Evolutionary conservation across 495 filamentous ascomycete species (phyloP).

Genomic region (Endocarpon pusillum): DNA sequence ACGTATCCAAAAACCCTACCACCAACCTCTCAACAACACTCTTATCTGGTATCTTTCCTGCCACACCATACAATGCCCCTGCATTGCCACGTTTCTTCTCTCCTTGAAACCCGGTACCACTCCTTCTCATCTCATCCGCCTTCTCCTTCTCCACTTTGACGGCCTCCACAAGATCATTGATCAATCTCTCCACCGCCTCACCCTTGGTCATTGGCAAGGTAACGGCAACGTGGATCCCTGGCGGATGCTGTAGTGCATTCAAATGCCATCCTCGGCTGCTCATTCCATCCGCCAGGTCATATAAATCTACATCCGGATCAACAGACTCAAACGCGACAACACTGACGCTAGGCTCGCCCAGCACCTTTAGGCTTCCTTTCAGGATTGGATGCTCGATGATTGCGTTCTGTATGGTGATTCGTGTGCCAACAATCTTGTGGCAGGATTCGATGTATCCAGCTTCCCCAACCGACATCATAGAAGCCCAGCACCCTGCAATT

Average conservation of each 20-base stretch:
- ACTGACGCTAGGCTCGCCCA: constrained; percentile 75
- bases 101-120: constrained; percentile 24
- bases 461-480: constrained; percentile 74
- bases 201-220: constrained; percentile 69
- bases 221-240: constrained; percentile 94
- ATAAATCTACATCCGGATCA: constrained; percentile 51
- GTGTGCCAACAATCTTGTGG: constrained; percentile 69
- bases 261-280: constrained; percentile 78
- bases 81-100: constrained; percentile 43
- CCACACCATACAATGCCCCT: constrained; percentile 85
- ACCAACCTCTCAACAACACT: constrained; percentile 82
- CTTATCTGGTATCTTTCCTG: constrained; percentile 88
- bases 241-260: constrained; percentile 79
- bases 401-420: constrained; percentile 67
- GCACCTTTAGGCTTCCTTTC: constrained; percentile 51
- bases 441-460: constrained; percentile 76
- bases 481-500: constrained; percentile 88
- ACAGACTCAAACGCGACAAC: constrained; percentile 76
- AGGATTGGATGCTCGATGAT: constrained; percentile 50
- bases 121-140: constrained; percentile 61
- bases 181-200: constrained; percentile 59
- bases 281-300: constrained; percentile 80
- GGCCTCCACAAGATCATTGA: constrained; percentile 58
- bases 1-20: constrained; percentile 78
- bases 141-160: constrained; percentile 58